These are phyloP conservation scores for Bertia moriformis DNA, from an alignment of 2,329 filamentous ascomycete species.

Conservation along the genomic window DNA sequence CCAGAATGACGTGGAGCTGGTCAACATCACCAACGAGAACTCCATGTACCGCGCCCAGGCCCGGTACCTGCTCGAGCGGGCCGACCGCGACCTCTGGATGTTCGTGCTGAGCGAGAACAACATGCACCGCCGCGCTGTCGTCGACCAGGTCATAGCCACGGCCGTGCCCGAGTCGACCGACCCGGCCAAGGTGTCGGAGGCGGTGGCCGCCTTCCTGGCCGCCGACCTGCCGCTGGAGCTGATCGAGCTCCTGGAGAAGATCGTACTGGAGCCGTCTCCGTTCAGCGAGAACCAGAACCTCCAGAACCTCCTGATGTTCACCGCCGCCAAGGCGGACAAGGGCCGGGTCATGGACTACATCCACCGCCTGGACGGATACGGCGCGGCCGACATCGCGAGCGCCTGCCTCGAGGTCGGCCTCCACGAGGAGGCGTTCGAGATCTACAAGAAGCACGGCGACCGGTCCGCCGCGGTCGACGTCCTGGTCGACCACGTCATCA, in stretches of 20 bases:
- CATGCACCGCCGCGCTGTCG: conserved; percentile 78
- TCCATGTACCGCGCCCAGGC: conserved; percentile 98
- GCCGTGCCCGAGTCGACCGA: conserved; percentile 86
- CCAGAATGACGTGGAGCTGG: conserved; percentile 90
- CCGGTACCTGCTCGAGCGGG: conserved; percentile 80
- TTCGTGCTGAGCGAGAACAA: conserved; percentile 96
- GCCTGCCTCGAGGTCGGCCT: conserved; percentile 91
- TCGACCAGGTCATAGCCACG: conserved; percentile 91
- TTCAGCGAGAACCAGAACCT: conserved; percentile 96
- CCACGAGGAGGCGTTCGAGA: conserved; percentile 92
- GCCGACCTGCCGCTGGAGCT: conserved; percentile 85
- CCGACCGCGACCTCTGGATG: conserved; percentile 79
- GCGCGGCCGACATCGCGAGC: conserved; percentile 78
- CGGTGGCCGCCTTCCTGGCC: conserved; percentile 82
- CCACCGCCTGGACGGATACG: conserved; percentile 76
- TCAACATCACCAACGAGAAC: conserved; percentile 97
- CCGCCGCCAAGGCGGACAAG: conserved; percentile 93
- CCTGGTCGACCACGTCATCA: conserved; percentile 89
- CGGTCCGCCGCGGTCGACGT: conserved; percentile 78
- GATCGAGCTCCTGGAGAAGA: conserved; percentile 97
- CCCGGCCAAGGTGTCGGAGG: conserved; percentile 85
- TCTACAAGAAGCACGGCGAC: conserved; percentile 94
- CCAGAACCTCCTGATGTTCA: conserved; percentile 92
- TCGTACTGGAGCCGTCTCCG: conserved; percentile 91
- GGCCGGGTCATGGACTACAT: conserved; percentile 91